Percentiles rank a stretch among this genome's conserved stretches.
Conservation (phyloP, 352 stramenopile species). For the Phytophthora sansomeana region DNA sequence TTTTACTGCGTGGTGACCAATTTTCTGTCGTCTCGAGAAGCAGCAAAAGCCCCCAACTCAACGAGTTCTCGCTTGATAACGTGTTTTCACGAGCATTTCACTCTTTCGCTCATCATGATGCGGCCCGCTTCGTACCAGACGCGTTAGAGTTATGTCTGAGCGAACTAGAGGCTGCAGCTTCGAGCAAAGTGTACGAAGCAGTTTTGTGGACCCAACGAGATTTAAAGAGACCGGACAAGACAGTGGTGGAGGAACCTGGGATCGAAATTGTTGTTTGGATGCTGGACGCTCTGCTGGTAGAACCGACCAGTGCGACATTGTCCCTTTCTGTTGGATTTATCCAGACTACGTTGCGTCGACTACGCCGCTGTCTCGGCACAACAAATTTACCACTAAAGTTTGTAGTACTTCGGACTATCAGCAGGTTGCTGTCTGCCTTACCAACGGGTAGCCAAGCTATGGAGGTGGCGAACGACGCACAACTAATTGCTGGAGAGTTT, state of each 20-base stretch:
- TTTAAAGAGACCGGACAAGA: constrained; percentile 55
- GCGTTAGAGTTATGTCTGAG: constrained; percentile 63
- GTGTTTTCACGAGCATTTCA: constrained; percentile 27
- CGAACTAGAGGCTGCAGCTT: constrained; percentile 69
- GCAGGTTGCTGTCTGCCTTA: constrained; percentile 38
- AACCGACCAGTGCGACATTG: neutral
- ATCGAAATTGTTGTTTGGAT: constrained; percentile 85
- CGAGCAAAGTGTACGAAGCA: constrained; percentile 61
- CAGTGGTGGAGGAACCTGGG: constrained; percentile 60
- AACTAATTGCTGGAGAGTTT: constrained; percentile 45
- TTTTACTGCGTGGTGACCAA: constrained; percentile 63
- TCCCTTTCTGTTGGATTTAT: constrained; percentile 4
- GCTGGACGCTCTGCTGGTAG: constrained; percentile 53
- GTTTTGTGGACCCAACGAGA: constrained; percentile 82
- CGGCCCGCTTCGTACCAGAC: constrained; percentile 15
- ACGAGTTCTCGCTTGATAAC: constrained; percentile 17
- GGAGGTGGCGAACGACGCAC: neutral
- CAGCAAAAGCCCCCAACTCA: neutral
- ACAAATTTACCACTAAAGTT: constrained; percentile 77
- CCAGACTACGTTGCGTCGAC: constrained; percentile 20
- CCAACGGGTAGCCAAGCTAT: neutral
- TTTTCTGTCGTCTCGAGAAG: constrained; percentile 33
- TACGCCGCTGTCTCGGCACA: constrained; percentile 45
- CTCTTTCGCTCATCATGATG: constrained; percentile 20
- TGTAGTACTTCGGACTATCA: constrained; percentile 60